Evolutionary conservation across 345 rosid species (phyloP), one percentile per base, ranked within the genome.

Genomic region (Rhodamnia argentea): DNA sequence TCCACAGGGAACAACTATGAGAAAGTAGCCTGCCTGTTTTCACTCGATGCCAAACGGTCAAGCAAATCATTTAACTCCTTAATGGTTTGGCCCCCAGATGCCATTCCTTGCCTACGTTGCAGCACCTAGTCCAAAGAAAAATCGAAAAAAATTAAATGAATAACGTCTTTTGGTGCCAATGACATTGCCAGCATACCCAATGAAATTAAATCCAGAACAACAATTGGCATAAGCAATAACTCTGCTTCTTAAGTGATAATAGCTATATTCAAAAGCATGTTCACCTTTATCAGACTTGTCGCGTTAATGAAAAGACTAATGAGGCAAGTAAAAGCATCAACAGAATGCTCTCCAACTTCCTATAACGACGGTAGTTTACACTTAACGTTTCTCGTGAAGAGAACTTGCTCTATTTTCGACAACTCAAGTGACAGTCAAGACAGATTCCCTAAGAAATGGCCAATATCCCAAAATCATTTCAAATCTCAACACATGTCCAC

Each of bases 91-190:
- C 95, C 98, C 62, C 96, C 96, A 1, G 98, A 95, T 42, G 92
- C 88, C 92, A 91, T 92, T 84, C 98, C 98, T 90, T 97, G 99
- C 91, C 96, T 93, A 13, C 92, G 91, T 62, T 96, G 97, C 82
- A 96, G 87, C 15, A 96, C 95, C 98, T 95, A 40, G 51, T 50
- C 26, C 26, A 76, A 85, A 85, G 84, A 18, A 56, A 42, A 37
- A 8, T 57, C 6, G 24, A 52, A 82, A 44, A 74, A 20, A 82
- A 15, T 4, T 27, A 27, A 27, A 47, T 51, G 27, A 82, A 37
- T 70, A 70, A 70, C 0, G 47, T 70, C 4, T 37, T 70, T 70
- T 37, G 26, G 37, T 37, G 81, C 47, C 81, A 70, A 70, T 18
- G 7, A 37, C 22, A 62, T 70, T 70, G 13, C 81, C 42, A 18